phyloP scores from a whole-genome alignment of 2,329 filamentous ascomycete genomes.

The Didymella keratinophila region DNA sequence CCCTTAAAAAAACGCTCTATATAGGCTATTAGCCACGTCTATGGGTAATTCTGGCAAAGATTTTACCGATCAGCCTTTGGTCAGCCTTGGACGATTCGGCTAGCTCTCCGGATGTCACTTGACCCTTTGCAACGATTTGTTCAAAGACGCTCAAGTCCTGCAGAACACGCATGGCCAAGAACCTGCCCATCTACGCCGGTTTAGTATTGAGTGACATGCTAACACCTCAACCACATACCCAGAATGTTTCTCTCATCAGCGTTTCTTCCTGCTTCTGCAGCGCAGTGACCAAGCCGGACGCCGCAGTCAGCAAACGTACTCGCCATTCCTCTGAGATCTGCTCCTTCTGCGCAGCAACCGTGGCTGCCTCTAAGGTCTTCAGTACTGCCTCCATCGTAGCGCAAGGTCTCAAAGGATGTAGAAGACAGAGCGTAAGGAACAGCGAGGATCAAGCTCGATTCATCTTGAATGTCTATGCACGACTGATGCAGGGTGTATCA shows the following conservation, averaged over 20 bases:
- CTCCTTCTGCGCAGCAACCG: neutral
- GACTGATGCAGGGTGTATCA: neutral
- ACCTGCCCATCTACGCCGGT: constrained; percentile 1
- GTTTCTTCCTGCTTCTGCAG: constrained; percentile 5
- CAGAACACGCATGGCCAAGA: constrained; percentile 11
- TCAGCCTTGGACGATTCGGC: constrained; percentile 3
- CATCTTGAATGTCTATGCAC: neutral
- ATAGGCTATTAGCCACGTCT: neutral
- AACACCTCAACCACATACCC: neutral
- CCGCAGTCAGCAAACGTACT: neutral
- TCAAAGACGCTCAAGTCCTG: constrained; percentile 8
- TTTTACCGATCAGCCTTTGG: constrained; percentile 2
- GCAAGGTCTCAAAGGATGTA: neutral
- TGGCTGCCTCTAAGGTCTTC: neutral
- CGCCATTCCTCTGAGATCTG: neutral
- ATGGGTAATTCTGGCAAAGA: neutral
- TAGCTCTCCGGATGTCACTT: constrained; percentile 10
- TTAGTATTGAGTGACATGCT: neutral
- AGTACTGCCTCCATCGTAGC: neutral
- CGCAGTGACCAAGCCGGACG: constrained; percentile 1
- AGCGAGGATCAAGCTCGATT: neutral
- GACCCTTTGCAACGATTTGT: neutral
- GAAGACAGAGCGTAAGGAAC: neutral
- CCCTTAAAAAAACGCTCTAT: constrained; percentile 8
- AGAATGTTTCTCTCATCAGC: constrained; percentile 3